phyloP scores from a whole-genome alignment of 1,284 basidiomycete genomes.

The Rhodotorula sp. region DNA sequence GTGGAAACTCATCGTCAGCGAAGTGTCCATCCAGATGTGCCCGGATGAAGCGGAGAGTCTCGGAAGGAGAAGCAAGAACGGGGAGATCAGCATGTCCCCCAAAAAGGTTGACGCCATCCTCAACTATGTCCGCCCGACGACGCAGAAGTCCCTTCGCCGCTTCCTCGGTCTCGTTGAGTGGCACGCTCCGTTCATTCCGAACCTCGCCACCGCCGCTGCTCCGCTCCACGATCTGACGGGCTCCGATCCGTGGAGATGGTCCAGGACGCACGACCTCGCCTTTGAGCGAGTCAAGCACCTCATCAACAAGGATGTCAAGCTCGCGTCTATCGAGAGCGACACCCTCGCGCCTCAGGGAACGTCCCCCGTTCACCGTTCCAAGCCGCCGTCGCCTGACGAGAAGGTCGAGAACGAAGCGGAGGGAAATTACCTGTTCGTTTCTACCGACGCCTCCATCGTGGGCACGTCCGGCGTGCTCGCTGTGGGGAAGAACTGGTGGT shows the following conservation, averaged over 20 bases:
- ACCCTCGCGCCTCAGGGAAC: background rate
- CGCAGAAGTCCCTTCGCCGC: background rate
- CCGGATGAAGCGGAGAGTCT: background rate
- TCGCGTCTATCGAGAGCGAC: background rate
- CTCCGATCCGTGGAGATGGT: background rate
- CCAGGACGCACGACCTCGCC: background rate
- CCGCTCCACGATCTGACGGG: background rate
- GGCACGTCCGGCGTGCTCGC: background rate
- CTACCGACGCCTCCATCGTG: background rate
- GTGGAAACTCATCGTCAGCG: background rate
- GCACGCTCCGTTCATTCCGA: background rate
- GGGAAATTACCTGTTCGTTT: background rate
- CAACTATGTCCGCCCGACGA: background rate
- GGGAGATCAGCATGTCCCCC: background rate
- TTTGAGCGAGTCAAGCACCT: background rate
- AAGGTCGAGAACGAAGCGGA: background rate
- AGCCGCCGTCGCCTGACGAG: background rate
- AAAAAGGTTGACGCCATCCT: background rate
- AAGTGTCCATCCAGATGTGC: conserved; percentile 1
- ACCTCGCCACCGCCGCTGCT: background rate
- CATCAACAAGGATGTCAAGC: background rate
- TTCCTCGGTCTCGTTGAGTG: background rate
- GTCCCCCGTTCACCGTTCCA: background rate
- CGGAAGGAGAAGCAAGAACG: background rate
- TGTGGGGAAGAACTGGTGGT: background rate